Percentiles rank a stretch among this genome's conserved stretches.
phyloP scores from a whole-genome alignment of 805 yeast species.

The Pichia pseudocactophila region DNA sequence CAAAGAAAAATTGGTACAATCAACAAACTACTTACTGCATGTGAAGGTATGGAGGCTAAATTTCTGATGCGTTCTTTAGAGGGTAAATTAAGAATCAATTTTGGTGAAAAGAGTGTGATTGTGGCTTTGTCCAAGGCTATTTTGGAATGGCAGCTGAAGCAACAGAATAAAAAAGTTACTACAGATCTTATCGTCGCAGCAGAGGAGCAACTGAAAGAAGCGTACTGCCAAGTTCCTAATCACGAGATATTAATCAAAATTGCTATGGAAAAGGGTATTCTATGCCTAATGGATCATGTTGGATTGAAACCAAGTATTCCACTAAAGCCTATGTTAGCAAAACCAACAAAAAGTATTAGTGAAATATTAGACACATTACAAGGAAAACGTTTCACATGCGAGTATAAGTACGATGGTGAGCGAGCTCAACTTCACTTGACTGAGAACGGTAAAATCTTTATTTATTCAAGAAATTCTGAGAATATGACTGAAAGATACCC shows the following conservation, averaged over 20 bases:
- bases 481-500: constrained; percentile 96
- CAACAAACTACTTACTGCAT: constrained; percentile 75
- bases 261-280: constrained; percentile 60
- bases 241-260: constrained; percentile 69
- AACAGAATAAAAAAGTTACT: constrained; percentile 19
- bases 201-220: constrained; percentile 74
- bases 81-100: constrained; percentile 85
- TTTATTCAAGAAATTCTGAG: constrained; percentile 91
- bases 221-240: constrained; percentile 84
- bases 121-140: constrained; percentile 80
- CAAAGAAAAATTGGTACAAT: constrained; percentile 67
- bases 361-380: constrained; percentile 87
- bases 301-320: constrained; percentile 88
- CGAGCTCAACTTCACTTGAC: constrained; percentile 88
- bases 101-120: constrained; percentile 89
- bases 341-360: constrained; percentile 89
- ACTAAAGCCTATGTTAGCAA: constrained; percentile 95
- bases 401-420: constrained; percentile 96
- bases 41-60: constrained; percentile 82
- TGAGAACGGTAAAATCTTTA: constrained; percentile 53
- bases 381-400: constrained; percentile 83
- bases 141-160: constrained; percentile 45
- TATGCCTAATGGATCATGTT: constrained; percentile 55
- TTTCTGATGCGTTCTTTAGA: constrained; percentile 83
- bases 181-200: constrained; percentile 49